These are phyloP conservation scores for Neurospora sp. DNA, from an alignment of 495 filamentous ascomycete species.

Conservation along the genomic window DNA sequence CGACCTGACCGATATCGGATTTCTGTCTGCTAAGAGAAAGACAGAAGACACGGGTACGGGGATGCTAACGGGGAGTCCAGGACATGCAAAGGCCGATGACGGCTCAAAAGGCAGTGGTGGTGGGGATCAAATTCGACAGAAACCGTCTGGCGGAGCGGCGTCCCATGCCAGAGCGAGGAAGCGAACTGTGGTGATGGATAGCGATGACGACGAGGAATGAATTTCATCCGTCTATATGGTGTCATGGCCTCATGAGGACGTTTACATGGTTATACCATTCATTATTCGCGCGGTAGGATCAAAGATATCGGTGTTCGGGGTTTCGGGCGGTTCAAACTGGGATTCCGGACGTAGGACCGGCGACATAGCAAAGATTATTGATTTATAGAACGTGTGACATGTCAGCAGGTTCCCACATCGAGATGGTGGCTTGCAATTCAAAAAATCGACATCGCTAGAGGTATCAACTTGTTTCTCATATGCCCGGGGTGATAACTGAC, in stretches of 20 bases:
- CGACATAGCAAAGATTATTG: not conserved
- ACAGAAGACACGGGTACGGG: not conserved
- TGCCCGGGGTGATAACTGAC: not conserved
- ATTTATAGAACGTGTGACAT: not conserved
- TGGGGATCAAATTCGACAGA: not conserved
- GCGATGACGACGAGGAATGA: slow-evolving; percentile 1
- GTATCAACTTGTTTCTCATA: not conserved
- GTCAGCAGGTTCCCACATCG: not conserved
- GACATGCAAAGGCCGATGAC: not conserved
- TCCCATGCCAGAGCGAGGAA: not conserved
- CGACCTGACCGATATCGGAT: slow-evolving; percentile 27
- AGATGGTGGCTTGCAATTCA: too few species aligned
- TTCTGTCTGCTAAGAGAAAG: slow-evolving; percentile 13
- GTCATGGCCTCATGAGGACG: not conserved
- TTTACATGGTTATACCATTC: not conserved
- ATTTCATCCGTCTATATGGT: not conserved
- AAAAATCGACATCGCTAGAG: too few species aligned
- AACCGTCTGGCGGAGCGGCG: not conserved
- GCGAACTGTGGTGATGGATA: slow-evolving; percentile 1
- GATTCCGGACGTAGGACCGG: not conserved
- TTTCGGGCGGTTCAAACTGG: not conserved
- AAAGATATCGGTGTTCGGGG: not conserved
- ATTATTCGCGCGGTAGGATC: not conserved
- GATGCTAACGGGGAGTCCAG: not conserved
- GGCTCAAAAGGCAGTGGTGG: not conserved